Conservation (phyloP, 306 rosid species). For the Purshia tridentata region DNA sequence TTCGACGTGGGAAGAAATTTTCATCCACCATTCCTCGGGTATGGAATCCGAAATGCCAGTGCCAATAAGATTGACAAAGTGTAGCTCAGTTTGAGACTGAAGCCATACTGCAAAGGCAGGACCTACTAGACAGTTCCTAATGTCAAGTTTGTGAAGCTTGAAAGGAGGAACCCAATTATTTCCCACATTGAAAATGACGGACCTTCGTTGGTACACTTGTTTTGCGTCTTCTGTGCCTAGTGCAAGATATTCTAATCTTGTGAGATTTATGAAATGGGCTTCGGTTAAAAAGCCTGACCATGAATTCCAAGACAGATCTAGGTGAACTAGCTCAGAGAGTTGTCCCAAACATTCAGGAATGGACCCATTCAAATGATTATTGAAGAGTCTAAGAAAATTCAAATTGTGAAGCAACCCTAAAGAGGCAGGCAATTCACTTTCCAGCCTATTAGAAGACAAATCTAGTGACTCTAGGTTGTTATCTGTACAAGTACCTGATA, state of each 20-base stretch:
- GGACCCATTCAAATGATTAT: not conserved
- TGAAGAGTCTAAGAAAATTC: too few relatives aligned
- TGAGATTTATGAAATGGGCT: not conserved
- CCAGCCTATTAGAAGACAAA: too few relatives aligned
- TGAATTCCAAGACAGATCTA: not conserved
- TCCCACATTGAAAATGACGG: not conserved
- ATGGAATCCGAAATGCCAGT: not conserved
- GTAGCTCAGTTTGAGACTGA: not conserved
- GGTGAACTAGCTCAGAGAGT: slow-evolving; percentile 1
- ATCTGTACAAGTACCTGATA: too few relatives aligned
- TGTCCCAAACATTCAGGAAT: not conserved
- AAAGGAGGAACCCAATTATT: slow-evolving; percentile 3
- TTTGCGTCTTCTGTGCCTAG: not conserved
- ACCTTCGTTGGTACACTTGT: too few relatives aligned
- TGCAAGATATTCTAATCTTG: not conserved
- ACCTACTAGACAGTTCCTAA: not conserved
- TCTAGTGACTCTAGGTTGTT: too few relatives aligned
- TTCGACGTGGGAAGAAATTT: not conserved
- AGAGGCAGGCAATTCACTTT: too few relatives aligned
- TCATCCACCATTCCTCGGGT: not conserved
- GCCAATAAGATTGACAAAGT: not conserved
- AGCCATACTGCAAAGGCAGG: not conserved
- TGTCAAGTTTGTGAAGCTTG: not conserved
- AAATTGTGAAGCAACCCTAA: too few relatives aligned
- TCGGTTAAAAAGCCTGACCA: not conserved